Base-by-base conservation (phyloP, 2,329 filamentous ascomycete genomes). In the Sclerotinia trifoliorum region DNA sequence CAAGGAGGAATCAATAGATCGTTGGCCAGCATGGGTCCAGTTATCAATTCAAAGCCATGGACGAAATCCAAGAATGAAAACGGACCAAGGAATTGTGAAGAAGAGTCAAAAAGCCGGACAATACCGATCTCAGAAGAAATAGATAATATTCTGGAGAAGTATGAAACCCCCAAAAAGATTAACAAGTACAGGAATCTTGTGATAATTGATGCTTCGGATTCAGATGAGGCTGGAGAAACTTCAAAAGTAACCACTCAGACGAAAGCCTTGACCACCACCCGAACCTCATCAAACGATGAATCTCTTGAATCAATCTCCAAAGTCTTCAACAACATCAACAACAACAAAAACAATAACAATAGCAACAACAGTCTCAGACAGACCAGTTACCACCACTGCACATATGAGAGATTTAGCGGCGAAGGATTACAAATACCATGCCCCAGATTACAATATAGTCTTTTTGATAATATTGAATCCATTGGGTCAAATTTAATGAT, bases 171-270 rank as follows among this genome's bases (percentile, higher is more conserved):
- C 5, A n/a, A 19, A 5, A 56, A 39, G 46, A 46, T 1, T 42
- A 17, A 39, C 3, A 26, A 26, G 15, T 3, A 32, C 2, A 42
- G 17, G 4, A 51, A 52, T 51, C 29, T 42, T 63, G 60, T 63
- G 60, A 19, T 63, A 49, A 42, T 63, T 24, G 32, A 63, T 39
- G n/a, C 24, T 63, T 51, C 46, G 10, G 46, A 63, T 42, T 24
- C 39, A 21, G 57, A 60, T 32, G 57, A 60, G 52, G 63, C 63
- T 24, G 52, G 52, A 42, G 29, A 5, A 49, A 48, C 46, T 35
- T 39, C 39, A 44, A 32, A 66, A 60, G 5, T 6, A 60, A 26
- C 60, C 60, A 68, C 26, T 68, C 49, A 49, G 39, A 65, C 49
- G 66, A 60, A 60, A 68, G 58, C 66, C n/a, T 39, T 52, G 32